phyloP scores from a whole-genome alignment of 768 basidiomycete genomes.

The Tulasnella calospora region DNA sequence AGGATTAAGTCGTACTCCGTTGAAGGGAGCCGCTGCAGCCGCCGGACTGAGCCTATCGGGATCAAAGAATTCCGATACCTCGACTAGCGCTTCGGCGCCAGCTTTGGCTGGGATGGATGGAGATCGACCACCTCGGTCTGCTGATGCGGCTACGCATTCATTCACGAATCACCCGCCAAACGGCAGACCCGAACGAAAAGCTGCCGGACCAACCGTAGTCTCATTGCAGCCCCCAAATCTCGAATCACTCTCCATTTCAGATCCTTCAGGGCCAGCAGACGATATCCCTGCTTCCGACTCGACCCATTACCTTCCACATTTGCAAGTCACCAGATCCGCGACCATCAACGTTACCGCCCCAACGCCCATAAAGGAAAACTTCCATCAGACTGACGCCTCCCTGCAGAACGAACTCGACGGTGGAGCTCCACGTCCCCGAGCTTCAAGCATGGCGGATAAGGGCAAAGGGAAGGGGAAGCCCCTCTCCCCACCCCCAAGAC shows the following conservation, averaged over 20 bases:
- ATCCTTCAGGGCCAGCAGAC: not conserved
- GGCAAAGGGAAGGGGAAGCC: not conserved
- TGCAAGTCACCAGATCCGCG: not conserved
- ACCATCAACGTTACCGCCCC: not conserved
- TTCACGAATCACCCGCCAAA: not conserved
- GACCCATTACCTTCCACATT: not conserved
- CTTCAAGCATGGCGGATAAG: slow-evolving; percentile 4
- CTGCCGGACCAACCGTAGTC: not conserved
- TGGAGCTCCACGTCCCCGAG: not conserved
- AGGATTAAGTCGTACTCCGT: not conserved
- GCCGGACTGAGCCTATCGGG: not conserved
- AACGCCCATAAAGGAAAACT: not conserved
- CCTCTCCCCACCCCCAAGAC: not conserved
- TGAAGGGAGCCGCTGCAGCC: not conserved
- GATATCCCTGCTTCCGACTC: not conserved
- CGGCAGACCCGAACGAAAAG: slow-evolving; percentile 1
- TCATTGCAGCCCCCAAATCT: not conserved
- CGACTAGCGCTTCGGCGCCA: too few species aligned
- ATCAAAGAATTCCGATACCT: not conserved
- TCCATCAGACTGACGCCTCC: not conserved
- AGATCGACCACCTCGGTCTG: slow-evolving; percentile 9
- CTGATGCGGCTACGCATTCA: not conserved
- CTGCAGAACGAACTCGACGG: not conserved
- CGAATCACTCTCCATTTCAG: not conserved
- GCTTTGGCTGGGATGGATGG: not conserved